A percentile compares a stretch with the other conserved stretches of the same genome.
phyloP scores from a whole-genome alignment of 164 flowering plant species.

The Macadamia integrifolia region DNA sequence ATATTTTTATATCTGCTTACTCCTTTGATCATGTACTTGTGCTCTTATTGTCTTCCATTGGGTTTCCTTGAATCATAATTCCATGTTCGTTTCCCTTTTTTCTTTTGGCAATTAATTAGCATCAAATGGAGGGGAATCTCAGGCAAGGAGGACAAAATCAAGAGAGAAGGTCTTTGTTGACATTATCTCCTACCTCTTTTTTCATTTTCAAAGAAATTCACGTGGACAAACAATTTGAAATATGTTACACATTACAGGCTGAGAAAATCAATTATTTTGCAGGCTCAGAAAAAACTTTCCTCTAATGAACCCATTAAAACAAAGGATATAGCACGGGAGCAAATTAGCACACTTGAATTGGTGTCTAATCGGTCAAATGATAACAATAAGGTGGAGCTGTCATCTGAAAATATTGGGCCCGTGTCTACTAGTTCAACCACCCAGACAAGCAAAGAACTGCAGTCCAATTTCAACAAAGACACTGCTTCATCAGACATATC shows the following conservation, averaged over 20 bases:
- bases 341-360: conserved; percentile 22
- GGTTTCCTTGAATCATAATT: background rate
- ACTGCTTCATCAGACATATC: conserved; percentile 16
- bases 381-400: conserved; percentile 17
- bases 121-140: conserved; percentile 57
- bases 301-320: conserved; percentile 29
- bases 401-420: conserved; percentile 27
- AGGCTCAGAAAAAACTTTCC: conserved; percentile 43
- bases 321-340: conserved; percentile 29
- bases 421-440: conserved; percentile 13
- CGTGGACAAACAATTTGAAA: background rate
- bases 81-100: conserved; percentile 3
- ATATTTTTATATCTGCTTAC: background rate
- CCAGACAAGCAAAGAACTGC: conserved; percentile 25
- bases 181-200: conserved; percentile 1
- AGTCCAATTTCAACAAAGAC: conserved; percentile 27
- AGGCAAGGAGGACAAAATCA: conserved; percentile 42
- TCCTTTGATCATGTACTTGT: background rate
- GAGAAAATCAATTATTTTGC: conserved; percentile 14
- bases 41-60: background rate
- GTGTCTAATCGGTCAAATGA: conserved; percentile 27
- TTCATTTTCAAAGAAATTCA: background rate
- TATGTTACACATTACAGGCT: background rate
- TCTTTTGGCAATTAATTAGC: conserved; percentile 28
- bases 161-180: conserved; percentile 44